Conservation (phyloP, 306 rosid genomes). For the Casuarina cunninghamiana region DNA sequence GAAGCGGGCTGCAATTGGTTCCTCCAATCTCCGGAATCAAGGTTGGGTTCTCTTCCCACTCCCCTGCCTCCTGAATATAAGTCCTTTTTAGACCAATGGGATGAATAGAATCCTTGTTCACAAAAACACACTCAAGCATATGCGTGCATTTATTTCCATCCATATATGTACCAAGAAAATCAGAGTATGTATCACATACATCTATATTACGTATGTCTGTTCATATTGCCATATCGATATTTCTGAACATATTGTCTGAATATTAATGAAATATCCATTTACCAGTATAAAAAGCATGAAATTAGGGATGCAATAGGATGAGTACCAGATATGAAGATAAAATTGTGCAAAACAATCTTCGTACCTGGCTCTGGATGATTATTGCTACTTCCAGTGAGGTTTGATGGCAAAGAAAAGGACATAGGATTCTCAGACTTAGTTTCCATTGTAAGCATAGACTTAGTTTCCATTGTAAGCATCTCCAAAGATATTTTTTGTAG, state of each 20-base stretch:
- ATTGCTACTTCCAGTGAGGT: slow-evolving; percentile 35
- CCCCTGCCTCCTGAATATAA: not conserved
- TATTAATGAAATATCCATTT: not conserved
- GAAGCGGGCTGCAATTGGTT: slow-evolving; percentile 21
- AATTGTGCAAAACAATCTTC: not conserved
- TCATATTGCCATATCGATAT: too few species aligned
- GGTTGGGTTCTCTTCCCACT: slow-evolving; percentile 26
- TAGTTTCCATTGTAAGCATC: slow-evolving; percentile 57
- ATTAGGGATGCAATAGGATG: not conserved
- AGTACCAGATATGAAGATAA: not conserved
- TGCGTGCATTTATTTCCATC: not conserved
- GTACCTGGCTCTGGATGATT: slow-evolving; percentile 66
- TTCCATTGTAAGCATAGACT: slow-evolving; percentile 58
- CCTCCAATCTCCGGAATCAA: slow-evolving; percentile 33
- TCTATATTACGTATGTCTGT: too few species aligned
- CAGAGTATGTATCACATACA: not conserved
- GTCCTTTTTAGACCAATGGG: not conserved
- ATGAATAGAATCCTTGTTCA: not conserved
- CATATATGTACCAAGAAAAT: not conserved
- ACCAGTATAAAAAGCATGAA: slow-evolving; percentile 4
- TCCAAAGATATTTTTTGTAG: slow-evolving; percentile 47
- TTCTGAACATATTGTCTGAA: not conserved
- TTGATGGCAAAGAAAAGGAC: slow-evolving; percentile 33
- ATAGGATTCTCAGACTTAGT: slow-evolving; percentile 40
- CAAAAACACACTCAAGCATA: not conserved